Percentiles rank a stretch among this genome's conserved stretches.
These are phyloP conservation scores for Trichopus zeylanicus DNA, from an alignment of 116 monocot species.

Conservation along the genomic window DNA sequence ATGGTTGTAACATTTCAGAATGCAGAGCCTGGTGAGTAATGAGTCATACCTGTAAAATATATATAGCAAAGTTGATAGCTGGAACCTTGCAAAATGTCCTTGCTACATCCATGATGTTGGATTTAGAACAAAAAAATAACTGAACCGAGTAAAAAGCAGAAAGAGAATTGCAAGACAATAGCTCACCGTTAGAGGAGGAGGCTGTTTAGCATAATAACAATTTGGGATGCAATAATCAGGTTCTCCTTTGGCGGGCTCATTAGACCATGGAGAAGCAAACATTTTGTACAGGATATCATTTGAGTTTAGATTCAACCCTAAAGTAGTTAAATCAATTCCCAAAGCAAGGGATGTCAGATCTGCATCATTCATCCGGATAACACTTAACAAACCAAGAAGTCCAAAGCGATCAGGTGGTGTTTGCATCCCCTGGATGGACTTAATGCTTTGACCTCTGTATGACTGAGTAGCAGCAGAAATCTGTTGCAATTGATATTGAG, in stretches of 20 bases:
- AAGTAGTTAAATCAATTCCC: constrained; percentile 88
- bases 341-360: constrained; percentile 86
- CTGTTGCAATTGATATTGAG: constrained; percentile 68
- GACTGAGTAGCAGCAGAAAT: constrained; percentile 64
- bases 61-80: constrained; percentile 68
- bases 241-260: constrained; percentile 81
- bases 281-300: constrained; percentile 76
- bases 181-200: constrained; percentile 66
- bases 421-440: constrained; percentile 57
- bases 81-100: constrained; percentile 73
- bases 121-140: neutral
- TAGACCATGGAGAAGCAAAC: constrained; percentile 95
- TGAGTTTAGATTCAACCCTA: constrained; percentile 88
- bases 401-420: constrained; percentile 59
- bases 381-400: constrained; percentile 71
- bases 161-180: constrained; percentile 1
- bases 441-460: constrained; percentile 66
- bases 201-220: constrained; percentile 71
- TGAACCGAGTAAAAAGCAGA: neutral
- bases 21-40: neutral
- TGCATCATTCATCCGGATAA: constrained; percentile 73
- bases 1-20: neutral
- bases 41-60: constrained; percentile 84
- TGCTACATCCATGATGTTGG: constrained; percentile 36
- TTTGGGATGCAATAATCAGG: constrained; percentile 65